Conservation (phyloP, 257 asterid species). For the Solanum ossicruentum region DNA sequence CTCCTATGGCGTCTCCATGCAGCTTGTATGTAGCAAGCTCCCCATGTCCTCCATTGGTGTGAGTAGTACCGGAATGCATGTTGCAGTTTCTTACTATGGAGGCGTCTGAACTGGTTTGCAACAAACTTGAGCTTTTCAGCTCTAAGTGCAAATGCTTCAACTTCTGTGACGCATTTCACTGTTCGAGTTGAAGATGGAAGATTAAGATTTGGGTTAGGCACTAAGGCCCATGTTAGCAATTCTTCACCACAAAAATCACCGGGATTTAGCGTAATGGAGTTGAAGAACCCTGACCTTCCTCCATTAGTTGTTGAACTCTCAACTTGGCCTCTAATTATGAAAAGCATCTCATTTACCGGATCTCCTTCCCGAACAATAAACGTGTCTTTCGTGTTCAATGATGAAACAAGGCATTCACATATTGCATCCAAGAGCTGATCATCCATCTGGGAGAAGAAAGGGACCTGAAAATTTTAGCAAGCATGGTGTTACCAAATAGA, state of each 20-base stretch:
- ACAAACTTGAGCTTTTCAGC: constrained; percentile 76
- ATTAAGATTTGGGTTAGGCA: constrained; percentile 38
- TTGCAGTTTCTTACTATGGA: constrained; percentile 79
- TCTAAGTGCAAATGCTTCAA: constrained; percentile 66
- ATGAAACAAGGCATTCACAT: constrained; percentile 78
- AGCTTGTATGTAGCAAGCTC: constrained; percentile 62
- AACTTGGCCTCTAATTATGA: constrained; percentile 73
- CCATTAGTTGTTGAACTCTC: constrained; percentile 90
- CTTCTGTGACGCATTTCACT: constrained; percentile 50
- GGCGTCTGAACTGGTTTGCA: constrained; percentile 56
- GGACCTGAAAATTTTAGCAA: constrained; percentile 31
- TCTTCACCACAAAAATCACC: constrained; percentile 94
- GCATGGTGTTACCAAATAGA: background rate
- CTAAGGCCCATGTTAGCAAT: constrained; percentile 71
- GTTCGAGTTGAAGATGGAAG: constrained; percentile 77
- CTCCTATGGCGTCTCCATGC: constrained; percentile 42
- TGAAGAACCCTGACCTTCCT: constrained; percentile 73
- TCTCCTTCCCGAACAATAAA: constrained; percentile 77
- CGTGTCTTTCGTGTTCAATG: constrained; percentile 65
- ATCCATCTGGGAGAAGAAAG: constrained; percentile 92
- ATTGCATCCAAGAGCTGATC: constrained; percentile 79
- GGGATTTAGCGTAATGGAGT: constrained; percentile 52
- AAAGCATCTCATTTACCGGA: constrained; percentile 78
- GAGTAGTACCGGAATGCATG: constrained; percentile 73
- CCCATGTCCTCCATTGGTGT: constrained; percentile 93